Evolutionary conservation across 805 yeast genomes (phyloP).

Genomic region (Metschnikowia arizonensis): DNA sequence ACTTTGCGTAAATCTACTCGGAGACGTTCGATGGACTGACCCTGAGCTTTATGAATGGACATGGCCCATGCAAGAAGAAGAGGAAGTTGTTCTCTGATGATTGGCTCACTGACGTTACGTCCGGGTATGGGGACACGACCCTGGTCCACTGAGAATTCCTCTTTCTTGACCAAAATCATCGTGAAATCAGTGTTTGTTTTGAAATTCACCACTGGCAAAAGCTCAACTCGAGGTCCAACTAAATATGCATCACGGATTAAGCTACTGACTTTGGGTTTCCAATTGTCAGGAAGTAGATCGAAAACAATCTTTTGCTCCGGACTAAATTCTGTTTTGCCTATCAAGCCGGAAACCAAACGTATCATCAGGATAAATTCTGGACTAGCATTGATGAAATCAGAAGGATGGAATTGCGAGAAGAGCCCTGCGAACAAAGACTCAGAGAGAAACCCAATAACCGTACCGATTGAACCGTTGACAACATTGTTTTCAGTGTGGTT

Average conservation of each 20-base stretch:
- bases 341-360: slow-evolving; percentile 9
- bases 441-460: slow-evolving; percentile 50
- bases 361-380: slow-evolving; percentile 11
- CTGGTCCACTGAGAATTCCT: slow-evolving; percentile 33
- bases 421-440: slow-evolving; percentile 13
- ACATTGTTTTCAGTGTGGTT: slow-evolving; percentile 60
- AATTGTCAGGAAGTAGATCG: slow-evolving; percentile 10
- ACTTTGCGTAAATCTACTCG: slow-evolving; percentile 70
- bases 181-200: slow-evolving; percentile 31
- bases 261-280: slow-evolving; percentile 14
- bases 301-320: slow-evolving; percentile 6
- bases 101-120: slow-evolving; percentile 1
- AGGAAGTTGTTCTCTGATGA: slow-evolving; percentile 58
- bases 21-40: slow-evolving; percentile 76
- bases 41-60: slow-evolving; percentile 94
- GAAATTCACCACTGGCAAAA: slow-evolving; percentile 48
- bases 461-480: slow-evolving; percentile 77
- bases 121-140: slow-evolving; percentile 18
- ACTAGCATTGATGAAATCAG: slow-evolving; percentile 13
- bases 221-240: slow-evolving; percentile 7
- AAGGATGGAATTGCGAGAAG: slow-evolving; percentile 10
- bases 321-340: slow-evolving; percentile 8
- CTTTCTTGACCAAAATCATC: slow-evolving; percentile 27
- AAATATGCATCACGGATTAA: slow-evolving; percentile 12
- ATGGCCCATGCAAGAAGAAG: slow-evolving; percentile 93